phyloP scores from a whole-genome alignment of 768 basidiomycete genomes.

The Phylloporus rhodoxanthus region DNA sequence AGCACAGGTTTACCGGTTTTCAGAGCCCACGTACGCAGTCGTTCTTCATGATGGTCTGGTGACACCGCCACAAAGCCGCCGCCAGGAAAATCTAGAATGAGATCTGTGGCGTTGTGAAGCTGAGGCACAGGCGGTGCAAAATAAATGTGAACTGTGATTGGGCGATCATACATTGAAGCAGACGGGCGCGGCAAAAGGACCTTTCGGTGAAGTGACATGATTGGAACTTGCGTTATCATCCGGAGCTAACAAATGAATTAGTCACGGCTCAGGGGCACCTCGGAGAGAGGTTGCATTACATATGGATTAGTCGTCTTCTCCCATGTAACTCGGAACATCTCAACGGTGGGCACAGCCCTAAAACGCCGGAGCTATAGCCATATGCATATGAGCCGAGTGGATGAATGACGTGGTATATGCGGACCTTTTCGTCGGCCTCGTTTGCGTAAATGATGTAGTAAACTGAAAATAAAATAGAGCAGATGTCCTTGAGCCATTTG shows the following conservation, averaged over 20 bases:
- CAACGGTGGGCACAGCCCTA: slow-evolving; percentile 89
- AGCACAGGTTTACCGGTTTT: slow-evolving; percentile 74
- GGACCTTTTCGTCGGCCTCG: slow-evolving; percentile 95
- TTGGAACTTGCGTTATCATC: slow-evolving; percentile 48
- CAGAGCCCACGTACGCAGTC: slow-evolving; percentile 80
- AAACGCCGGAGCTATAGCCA: slow-evolving; percentile 73
- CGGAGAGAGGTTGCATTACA: slow-evolving; percentile 38
- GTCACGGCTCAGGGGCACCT: slow-evolving; percentile 4
- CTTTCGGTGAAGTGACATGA: slow-evolving; percentile 60
- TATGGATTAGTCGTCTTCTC: slow-evolving; percentile 95
- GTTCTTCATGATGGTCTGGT: slow-evolving; percentile 94
- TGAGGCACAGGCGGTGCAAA: slow-evolving; percentile 65
- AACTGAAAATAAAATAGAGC: slow-evolving; percentile 74
- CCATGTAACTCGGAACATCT: slow-evolving; percentile 95
- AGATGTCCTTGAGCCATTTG: slow-evolving; percentile 85
- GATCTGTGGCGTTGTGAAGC: slow-evolving; percentile 62
- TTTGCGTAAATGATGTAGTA: slow-evolving; percentile 90
- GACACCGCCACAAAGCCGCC: slow-evolving; percentile 97
- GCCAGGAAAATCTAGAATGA: slow-evolving; percentile 90
- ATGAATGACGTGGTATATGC: slow-evolving; percentile 10
- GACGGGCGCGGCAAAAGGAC: slow-evolving; percentile 79
- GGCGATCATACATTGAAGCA: slow-evolving; percentile 69
- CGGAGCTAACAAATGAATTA: slow-evolving; percentile 50
- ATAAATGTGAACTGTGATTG: slow-evolving; percentile 79
- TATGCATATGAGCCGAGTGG: neutral